Conservation (phyloP, 371 early-diverging fungal species). For the Saksenaea vasiformis region DNA sequence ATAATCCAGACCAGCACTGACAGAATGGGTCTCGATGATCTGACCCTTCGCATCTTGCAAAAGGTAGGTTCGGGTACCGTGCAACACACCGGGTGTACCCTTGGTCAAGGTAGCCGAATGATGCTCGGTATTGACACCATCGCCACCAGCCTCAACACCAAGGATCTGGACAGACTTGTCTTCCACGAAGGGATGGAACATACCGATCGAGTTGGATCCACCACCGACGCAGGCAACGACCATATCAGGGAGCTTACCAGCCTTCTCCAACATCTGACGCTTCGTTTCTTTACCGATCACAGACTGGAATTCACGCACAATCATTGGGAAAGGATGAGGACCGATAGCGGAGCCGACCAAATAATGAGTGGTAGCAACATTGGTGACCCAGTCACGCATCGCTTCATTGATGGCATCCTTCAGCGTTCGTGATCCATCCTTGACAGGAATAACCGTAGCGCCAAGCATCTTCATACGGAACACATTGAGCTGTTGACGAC, state of each 20-base stretch:
- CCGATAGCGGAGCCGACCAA: slow-evolving; percentile 97
- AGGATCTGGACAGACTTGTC: slow-evolving; percentile 81
- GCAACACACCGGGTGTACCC: slow-evolving; percentile 94
- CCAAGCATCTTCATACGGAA: slow-evolving; percentile 96
- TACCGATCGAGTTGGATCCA: slow-evolving; percentile 95
- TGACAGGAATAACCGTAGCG: slow-evolving; percentile 89
- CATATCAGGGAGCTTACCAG: slow-evolving; percentile 86
- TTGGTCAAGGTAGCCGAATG: slow-evolving; percentile 91
- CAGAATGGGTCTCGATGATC: slow-evolving; percentile 93
- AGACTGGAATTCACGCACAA: slow-evolving; percentile 96
- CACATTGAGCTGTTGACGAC: slow-evolving; percentile 94
- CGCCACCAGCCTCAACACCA: slow-evolving; percentile 95
- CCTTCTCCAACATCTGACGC: slow-evolving; percentile 78
- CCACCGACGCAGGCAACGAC: slow-evolving; percentile 95
- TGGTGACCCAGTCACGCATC: slow-evolving; percentile 98
- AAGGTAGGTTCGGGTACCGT: slow-evolving; percentile 93
- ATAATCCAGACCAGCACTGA: slow-evolving; percentile 96
- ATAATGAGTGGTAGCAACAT: slow-evolving; percentile 92
- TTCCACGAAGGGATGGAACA: slow-evolving; percentile 93
- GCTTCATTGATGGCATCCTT: slow-evolving; percentile 99
- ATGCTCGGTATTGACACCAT: slow-evolving; percentile 78
- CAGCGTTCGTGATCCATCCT: slow-evolving; percentile 79
- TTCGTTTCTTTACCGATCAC: slow-evolving; percentile 89
- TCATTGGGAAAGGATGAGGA: slow-evolving; percentile 92
- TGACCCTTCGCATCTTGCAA: slow-evolving; percentile 94